Evolutionary conservation across 768 basidiomycete species (phyloP).

Genomic region (Leccinum sublutescens): DNA sequence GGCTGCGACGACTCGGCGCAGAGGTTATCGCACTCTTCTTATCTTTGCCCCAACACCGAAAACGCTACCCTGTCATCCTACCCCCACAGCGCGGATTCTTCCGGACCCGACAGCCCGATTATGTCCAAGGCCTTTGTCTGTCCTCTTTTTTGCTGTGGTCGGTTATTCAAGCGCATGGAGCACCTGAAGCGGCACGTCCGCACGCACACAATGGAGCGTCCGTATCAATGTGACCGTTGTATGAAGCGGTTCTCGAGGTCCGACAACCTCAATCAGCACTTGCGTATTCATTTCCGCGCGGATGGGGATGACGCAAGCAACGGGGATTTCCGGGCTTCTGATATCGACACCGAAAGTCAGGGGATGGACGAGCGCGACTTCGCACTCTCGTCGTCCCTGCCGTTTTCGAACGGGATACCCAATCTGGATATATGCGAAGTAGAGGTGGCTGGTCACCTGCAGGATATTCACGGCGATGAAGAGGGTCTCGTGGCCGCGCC

Average conservation of each 20-base stretch:
- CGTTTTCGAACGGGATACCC: constrained; percentile 34
- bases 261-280: constrained; percentile 87
- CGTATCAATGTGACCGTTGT: constrained; percentile 73
- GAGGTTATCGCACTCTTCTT: constrained; percentile 16
- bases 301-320: constrained; percentile 30
- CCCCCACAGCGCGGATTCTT: constrained; percentile 18
- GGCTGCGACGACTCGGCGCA: constrained; percentile 18
- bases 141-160: constrained; percentile 79
- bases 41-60: constrained; percentile 18
- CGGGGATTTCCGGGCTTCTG: constrained; percentile 28
- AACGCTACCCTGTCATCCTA: constrained; percentile 18
- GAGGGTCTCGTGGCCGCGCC: constrained; percentile 48
- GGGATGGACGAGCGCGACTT: constrained; percentile 34
- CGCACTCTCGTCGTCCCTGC: constrained; percentile 22
- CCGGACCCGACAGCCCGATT: constrained; percentile 26
- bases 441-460: constrained; percentile 55
- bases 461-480: constrained; percentile 56
- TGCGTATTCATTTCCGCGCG: constrained; percentile 63
- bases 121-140: constrained; percentile 73
- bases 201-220: constrained; percentile 88
- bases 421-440: constrained; percentile 59
- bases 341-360: constrained; percentile 34
- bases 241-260: constrained; percentile 82
- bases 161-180: constrained; percentile 89
- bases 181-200: constrained; percentile 86